phyloP scores from a whole-genome alignment of 2,329 filamentous ascomycete genomes.

The Scedosporium apiospermum region DNA sequence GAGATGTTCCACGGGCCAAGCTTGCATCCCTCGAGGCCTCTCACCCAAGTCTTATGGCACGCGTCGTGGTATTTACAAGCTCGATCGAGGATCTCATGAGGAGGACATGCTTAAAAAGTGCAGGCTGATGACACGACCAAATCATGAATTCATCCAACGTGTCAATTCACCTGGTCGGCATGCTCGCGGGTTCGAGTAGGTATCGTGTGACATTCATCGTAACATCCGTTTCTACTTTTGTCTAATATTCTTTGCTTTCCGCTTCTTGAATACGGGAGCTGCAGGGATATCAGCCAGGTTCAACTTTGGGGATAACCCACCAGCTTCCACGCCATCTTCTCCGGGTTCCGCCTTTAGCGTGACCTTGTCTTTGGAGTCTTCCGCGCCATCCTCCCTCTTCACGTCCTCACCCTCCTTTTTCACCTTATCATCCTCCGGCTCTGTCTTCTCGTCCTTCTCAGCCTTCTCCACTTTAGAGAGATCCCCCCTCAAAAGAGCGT shows the following conservation, averaged over 20 bases:
- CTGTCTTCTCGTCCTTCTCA: slow-evolving; percentile 12
- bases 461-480: slow-evolving; percentile 14
- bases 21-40: too few species aligned
- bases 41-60: too few species aligned
- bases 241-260: slow-evolving; percentile 58
- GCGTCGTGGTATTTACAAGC: too few species aligned
- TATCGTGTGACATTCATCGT: neutral
- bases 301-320: slow-evolving; percentile 6
- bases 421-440: slow-evolving; percentile 15
- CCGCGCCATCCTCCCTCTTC: slow-evolving; percentile 10
- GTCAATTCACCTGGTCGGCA: too few species aligned
- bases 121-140: too few species aligned
- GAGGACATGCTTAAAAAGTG: too few species aligned
- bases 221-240: slow-evolving; percentile 34
- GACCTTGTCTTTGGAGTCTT: slow-evolving; percentile 16
- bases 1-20: too few species aligned
- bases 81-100: too few species aligned
- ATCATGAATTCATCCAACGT: too few species aligned
- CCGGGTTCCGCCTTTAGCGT: slow-evolving; percentile 18
- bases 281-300: slow-evolving; percentile 23
- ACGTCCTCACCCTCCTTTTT: slow-evolving; percentile 16
- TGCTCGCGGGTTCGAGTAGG: neutral
- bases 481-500: slow-evolving; percentile 43
- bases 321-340: slow-evolving; percentile 29
- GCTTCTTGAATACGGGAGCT: slow-evolving; percentile 67